phyloP scores from a whole-genome alignment of 106 monocot species.

The Gastrodia elata region DNA sequence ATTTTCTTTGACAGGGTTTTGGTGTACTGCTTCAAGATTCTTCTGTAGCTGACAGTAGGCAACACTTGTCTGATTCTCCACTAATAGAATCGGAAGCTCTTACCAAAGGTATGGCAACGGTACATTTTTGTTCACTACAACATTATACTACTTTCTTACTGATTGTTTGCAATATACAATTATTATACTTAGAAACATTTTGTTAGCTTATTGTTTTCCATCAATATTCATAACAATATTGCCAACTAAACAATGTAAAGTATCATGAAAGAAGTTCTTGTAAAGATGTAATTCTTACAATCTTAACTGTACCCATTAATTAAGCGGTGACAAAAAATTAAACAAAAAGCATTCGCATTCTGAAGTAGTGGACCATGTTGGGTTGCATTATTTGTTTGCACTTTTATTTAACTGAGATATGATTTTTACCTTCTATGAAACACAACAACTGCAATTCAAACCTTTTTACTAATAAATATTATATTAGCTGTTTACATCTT shows the following conservation, averaged over 20 bases:
- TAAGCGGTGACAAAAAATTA: background rate
- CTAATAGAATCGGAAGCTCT: constrained; percentile 32
- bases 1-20: constrained; percentile 18
- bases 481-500: no score
- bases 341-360: background rate
- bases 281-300: background rate
- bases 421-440: no score
- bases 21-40: constrained; percentile 21
- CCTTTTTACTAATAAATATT: no score
- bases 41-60: constrained; percentile 22
- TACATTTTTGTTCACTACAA: background rate
- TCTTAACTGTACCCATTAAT: background rate
- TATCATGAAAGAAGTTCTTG: background rate
- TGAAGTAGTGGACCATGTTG: background rate
- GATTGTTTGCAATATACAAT: background rate
- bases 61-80: constrained; percentile 26
- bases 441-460: no score
- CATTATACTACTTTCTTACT: background rate
- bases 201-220: background rate
- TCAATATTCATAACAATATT: background rate
- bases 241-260: background rate
- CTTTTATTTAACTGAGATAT: no score
- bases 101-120: constrained; percentile 13
- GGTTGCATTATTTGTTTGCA: no score
- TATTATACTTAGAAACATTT: background rate